Evolutionary conservation across 2,329 filamentous ascomycete genomes (phyloP), one percentile per base, ranked within the genome.

Genomic region (Phialophora expanda): DNA sequence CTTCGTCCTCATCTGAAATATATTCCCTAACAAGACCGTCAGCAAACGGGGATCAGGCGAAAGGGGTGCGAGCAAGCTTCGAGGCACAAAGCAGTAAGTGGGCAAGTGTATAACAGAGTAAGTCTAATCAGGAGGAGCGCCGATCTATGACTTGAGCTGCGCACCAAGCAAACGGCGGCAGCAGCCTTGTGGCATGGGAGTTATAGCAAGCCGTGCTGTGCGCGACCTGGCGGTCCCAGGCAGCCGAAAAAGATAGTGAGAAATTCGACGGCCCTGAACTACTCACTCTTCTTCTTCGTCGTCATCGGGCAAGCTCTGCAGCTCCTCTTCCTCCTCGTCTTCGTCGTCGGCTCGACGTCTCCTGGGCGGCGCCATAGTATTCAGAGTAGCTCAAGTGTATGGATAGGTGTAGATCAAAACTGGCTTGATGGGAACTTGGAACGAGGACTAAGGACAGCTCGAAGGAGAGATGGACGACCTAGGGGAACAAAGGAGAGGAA

Each of bases 251-350:
- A 44, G 38, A n/a, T 3, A 3, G 38, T n/a, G 17, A 44, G 24
- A 51, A 20, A 26, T 12, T 51, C 2, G 48, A 24, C 46, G 20
- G 20, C 5, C 14, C 14, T 6, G 38, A 6, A 41, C 38, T 41
- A 81, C 80, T 83, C 81, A 51, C 72, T 83, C 81, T 76, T 83
- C 81, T 65, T 82, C 82, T 66, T 81, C 80, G 54, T 82, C 81
- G 53, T 82, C 80, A 11, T 82, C 83, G 61, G 81, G 81, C 46
- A 83, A 78, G 38, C 79, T 78, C 65, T 80, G 78, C 4, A 84
- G 76, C 69, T 82, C 78, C 62, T 80, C 78, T 67, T 78, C 81
- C 67, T 82, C 78, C 64, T 77, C 80, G 44, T 82, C 81, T 58
- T 82, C 80, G 22, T 79, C 75, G 32, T 83, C 81, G 67, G 80